Base-by-base conservation (phyloP, 352 stramenopile species). In the Globisporangium lucens region DNA sequence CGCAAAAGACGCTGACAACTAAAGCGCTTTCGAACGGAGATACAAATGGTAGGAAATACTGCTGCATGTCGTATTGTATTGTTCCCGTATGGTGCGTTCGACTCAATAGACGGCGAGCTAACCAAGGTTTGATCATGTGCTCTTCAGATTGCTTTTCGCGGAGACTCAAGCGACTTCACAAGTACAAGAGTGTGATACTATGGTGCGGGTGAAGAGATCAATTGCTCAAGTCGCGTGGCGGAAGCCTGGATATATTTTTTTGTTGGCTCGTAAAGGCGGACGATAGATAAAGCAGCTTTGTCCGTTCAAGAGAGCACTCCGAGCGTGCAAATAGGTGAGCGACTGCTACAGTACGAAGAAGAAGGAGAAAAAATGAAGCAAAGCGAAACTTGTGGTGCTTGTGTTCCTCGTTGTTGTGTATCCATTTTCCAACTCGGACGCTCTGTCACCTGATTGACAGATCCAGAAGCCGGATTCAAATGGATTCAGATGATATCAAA, bases 1-100 rank as follows among this genome's bases (percentile, higher is more conserved):
- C 17, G 75, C 83, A 30, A 91, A 91, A 67, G 89, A 96, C 60
- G 84, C 87, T 7, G 85, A 94, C 63, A 75, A 92, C 62, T 96
- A 93, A 66, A 30, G 20, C 17, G 17, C 30, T 35, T 3, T 7
- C 15, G 56, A 9, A 13, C 1, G 10, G 33, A 61, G 55, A n/a
- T 43, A 49, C 41, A 30, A 27, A 60, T 17, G 55, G 55, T 60
- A 35, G 3, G 55, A 49, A 49, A 15, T n/a, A 15, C 41, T 49
- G 8, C 7, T 49, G 17, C 6, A 6, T 49, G 13, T 22, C 30
- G 5, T 8, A 49, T n/a, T 17, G 17, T 49, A n/a, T 49, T 49
- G 13, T 15, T n/a, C 5, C 6, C 41, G 41, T 49, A 10, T 5
- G 17, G 15, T 49, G 15, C 4, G 41, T 49, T n/a, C 6, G 6